These are phyloP conservation scores for Backusella westeae DNA, from an alignment of 192 early-diverging fungal genomes.

Conservation along the genomic window DNA sequence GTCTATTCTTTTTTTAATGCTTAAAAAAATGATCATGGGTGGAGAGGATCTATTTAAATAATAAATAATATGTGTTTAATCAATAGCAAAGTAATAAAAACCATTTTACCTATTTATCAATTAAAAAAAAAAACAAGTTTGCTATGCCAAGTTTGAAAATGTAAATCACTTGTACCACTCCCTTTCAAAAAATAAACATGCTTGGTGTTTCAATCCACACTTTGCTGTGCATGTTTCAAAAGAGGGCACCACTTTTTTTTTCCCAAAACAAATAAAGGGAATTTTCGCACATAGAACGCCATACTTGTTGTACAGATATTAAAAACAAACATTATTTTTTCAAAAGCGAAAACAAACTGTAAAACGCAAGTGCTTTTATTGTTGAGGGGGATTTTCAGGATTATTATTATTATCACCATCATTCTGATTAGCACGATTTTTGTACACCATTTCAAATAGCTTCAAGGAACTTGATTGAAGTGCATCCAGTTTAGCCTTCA, in stretches of 20 bases:
- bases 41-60: neutral
- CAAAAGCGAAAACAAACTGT: neutral
- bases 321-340: constrained; percentile 1
- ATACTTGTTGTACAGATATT: neutral
- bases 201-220: neutral
- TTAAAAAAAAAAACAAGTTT: neutral
- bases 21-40: neutral
- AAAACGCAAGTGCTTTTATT: neutral
- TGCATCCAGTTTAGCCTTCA: constrained; percentile 84
- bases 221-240: neutral
- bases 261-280: neutral
- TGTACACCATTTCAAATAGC: constrained; percentile 98
- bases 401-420: constrained; percentile 1
- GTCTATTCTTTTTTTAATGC: neutral
- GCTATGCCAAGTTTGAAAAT: neutral
- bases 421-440: constrained; percentile 53
- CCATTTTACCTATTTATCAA: neutral
- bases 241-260: neutral
- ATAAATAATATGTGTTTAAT: neutral
- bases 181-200: neutral
- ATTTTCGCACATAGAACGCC: neutral
- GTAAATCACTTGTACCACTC: neutral
- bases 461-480: constrained; percentile 90
- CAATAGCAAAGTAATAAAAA: constrained; percentile 2
- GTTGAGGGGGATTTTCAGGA: neutral